Evolutionary conservation across 208 protist species (phyloP).

Genomic region (Leishmania mexicana): DNA sequence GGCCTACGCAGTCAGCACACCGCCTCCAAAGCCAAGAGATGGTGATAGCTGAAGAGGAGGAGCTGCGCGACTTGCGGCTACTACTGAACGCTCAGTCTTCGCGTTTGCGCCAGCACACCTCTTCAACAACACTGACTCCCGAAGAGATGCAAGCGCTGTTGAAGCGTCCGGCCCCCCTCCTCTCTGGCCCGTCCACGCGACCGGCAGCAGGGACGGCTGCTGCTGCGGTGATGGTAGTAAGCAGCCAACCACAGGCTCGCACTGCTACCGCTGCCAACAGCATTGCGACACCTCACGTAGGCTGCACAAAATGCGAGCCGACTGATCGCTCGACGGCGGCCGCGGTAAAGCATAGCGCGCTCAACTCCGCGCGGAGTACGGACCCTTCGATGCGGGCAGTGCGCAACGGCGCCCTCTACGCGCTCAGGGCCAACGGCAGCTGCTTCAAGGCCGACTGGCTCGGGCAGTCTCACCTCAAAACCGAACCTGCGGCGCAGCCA

Average conservation of each 20-base stretch:
- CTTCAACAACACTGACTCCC: neutral
- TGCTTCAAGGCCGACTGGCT: neutral
- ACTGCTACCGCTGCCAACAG: neutral
- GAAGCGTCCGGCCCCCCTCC: neutral
- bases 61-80: constrained; percentile 52
- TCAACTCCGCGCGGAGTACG: neutral
- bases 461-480: neutral
- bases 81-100: constrained; percentile 58
- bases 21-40: neutral
- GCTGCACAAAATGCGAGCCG: neutral
- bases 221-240: neutral
- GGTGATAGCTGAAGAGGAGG: constrained; percentile 27
- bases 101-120: constrained; percentile 36
- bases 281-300: neutral
- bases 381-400: neutral
- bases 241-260: neutral
- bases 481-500: neutral
- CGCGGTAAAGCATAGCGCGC: no score
- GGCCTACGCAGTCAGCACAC: neutral
- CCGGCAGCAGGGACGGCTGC: neutral
- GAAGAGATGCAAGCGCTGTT: constrained; percentile 17
- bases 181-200: neutral
- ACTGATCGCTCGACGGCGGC: neutral
- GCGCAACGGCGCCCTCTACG: constrained; percentile 28
- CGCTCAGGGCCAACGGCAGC: neutral